Evolutionary conservation across 2,329 filamentous ascomycete species (phyloP).

Genomic region (Sclerotiophoma versabilis): DNA sequence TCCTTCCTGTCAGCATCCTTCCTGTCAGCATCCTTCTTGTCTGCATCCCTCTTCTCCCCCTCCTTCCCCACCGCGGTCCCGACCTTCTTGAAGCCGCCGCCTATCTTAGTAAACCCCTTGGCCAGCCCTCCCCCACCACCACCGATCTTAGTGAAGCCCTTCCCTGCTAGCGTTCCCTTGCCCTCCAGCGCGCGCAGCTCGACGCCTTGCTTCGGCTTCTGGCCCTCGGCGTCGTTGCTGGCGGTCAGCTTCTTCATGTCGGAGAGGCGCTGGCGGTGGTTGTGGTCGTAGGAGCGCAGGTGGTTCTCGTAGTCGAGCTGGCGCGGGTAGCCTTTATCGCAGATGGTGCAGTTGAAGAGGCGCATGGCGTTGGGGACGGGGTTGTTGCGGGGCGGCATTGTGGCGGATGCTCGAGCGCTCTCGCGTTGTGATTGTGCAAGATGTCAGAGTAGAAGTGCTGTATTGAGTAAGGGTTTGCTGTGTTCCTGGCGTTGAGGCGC

Average conservation of each 20-base stretch:
- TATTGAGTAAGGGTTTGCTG: too few species aligned
- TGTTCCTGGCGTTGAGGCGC: not conserved
- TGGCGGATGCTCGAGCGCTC: conserved; percentile 24
- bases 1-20: too few species aligned
- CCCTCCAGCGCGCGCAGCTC: conserved; percentile 38
- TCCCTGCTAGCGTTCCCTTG: conserved; percentile 26
- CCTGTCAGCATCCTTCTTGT: conserved; percentile 6
- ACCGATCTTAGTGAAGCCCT: conserved; percentile 40
- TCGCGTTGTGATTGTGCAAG: not conserved
- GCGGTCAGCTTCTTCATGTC: conserved; percentile 76
- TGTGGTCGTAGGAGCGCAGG: conserved; percentile 92
- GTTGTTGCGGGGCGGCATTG: conserved; percentile 46
- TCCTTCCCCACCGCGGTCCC: conserved; percentile 53
- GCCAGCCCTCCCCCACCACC: conserved; percentile 17
- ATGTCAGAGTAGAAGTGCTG: too few species aligned
- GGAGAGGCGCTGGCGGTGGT: conserved; percentile 75
- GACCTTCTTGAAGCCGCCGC: conserved; percentile 73
- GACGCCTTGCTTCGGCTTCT: conserved; percentile 26
- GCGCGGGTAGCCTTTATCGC: conserved; percentile 89
- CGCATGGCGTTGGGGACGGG: conserved; percentile 53
- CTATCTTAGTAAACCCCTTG: conserved; percentile 17
- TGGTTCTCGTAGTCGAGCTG: conserved; percentile 98
- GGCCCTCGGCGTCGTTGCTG: conserved; percentile 33
- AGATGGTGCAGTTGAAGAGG: conserved; percentile 67
- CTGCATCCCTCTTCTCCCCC: conserved; percentile 14